Evolutionary conservation across 2,329 filamentous ascomycete genomes (phyloP).

Genomic region (Chaetomium olivaceum): DNA sequence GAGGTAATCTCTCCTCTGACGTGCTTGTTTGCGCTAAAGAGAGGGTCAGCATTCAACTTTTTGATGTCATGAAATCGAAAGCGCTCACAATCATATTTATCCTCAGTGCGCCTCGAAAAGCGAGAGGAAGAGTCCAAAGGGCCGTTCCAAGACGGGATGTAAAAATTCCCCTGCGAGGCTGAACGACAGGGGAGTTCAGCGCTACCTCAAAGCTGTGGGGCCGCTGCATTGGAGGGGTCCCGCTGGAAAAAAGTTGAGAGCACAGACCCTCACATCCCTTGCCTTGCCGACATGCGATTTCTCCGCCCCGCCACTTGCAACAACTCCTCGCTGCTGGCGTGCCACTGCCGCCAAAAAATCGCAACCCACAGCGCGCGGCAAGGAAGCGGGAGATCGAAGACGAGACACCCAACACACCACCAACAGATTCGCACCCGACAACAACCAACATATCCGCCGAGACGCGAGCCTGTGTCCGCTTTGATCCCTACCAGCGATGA

Average conservation of each 20-base stretch:
- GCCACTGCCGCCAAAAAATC: constrained; percentile 24
- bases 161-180: constrained; percentile 25
- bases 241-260: constrained; percentile 18
- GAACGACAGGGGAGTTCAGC: constrained; percentile 10
- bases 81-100: constrained; percentile 34
- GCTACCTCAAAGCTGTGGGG: constrained; percentile 6
- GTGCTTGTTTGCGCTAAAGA: constrained; percentile 66
- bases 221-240: constrained; percentile 11
- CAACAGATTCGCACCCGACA: background rate
- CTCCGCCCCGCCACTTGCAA: constrained; percentile 31
- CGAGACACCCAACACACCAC: background rate
- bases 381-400: background rate
- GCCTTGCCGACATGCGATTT: constrained; percentile 5
- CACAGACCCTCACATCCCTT: constrained; percentile 10
- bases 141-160: background rate
- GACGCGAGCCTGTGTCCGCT: constrained; percentile 20
- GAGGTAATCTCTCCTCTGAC: constrained; percentile 82
- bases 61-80: too few relatives aligned
- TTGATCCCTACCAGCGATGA: constrained; percentile 29
- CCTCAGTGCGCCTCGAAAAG: background rate
- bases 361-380: constrained; percentile 21
- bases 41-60: constrained; percentile 22
- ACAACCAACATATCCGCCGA: background rate
- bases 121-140: background rate
- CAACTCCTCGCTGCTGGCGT: constrained; percentile 10